Evolutionary conservation across 2,329 filamentous ascomycete species (phyloP).

Genomic region (Beauveria sp.): DNA sequence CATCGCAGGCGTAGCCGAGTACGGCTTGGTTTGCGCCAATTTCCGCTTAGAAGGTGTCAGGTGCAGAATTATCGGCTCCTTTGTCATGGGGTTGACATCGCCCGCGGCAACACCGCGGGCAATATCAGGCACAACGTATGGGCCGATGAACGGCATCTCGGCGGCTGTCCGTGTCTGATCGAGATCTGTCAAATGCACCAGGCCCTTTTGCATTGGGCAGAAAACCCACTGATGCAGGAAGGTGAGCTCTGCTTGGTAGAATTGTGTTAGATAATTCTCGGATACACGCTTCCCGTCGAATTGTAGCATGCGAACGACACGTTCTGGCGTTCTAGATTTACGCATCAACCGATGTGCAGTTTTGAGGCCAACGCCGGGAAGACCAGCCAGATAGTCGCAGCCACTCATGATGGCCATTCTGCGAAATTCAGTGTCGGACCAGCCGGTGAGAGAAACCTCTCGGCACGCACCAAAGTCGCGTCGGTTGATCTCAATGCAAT

Average conservation of each 20-base stretch:
- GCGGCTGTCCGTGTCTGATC: conserved; percentile 55
- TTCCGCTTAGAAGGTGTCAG: conserved; percentile 34
- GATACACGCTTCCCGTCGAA: conserved; percentile 88
- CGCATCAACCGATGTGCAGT: conserved; percentile 86
- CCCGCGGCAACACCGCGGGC: conserved; percentile 71
- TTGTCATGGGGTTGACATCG: conserved; percentile 85
- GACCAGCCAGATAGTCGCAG: conserved; percentile 86
- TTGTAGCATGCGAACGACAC: conserved; percentile 71
- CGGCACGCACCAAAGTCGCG: conserved; percentile 81
- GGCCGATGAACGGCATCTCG: conserved; percentile 76
- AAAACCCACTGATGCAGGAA: conserved; percentile 94
- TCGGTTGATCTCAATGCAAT: conserved; percentile 86
- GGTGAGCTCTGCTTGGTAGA: conserved; percentile 81
- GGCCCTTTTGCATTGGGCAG: conserved; percentile 61
- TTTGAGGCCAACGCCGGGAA: conserved; percentile 82
- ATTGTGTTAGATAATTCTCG: conserved; percentile 69
- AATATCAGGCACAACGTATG: conserved; percentile 57
- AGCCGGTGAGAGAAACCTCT: conserved; percentile 82
- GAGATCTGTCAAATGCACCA: conserved; percentile 69
- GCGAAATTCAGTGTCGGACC: conserved; percentile 85
- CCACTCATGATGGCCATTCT: conserved; percentile 95
- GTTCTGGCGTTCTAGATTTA: conserved; percentile 82
- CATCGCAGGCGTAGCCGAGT: conserved; percentile 11
- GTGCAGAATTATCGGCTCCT: conserved; percentile 48
- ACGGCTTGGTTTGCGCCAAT: conserved; percentile 28